phyloP scores from a whole-genome alignment of 768 basidiomycete species.

The Suillus paluster region DNA sequence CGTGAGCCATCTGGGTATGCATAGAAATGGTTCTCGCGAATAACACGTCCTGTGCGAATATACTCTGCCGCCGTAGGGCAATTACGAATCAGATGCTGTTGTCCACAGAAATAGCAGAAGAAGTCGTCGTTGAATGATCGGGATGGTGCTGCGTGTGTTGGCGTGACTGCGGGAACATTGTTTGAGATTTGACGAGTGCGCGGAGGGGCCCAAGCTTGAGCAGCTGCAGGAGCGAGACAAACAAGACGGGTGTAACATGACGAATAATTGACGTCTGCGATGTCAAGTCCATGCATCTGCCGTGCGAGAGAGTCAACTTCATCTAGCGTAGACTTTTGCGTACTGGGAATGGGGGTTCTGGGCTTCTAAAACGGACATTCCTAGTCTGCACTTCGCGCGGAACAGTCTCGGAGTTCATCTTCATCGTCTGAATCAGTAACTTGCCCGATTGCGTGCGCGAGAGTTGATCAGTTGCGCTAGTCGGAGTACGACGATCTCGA shows the following conservation, averaged over 20 bases:
- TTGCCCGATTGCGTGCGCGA: neutral
- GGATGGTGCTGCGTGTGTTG: too few species aligned
- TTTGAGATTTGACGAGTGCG: neutral
- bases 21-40: too few species aligned
- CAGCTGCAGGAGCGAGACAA: constrained; percentile 9
- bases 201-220: constrained; percentile 5
- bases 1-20: too few species aligned
- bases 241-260: constrained; percentile 2
- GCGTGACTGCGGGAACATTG: too few species aligned
- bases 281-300: constrained; percentile 1
- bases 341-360: too few species aligned
- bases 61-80: too few species aligned
- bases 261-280: constrained; percentile 2
- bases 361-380: neutral
- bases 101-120: too few species aligned
- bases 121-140: too few species aligned
- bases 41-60: too few species aligned
- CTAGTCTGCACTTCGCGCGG: neutral
- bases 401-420: neutral
- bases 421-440: neutral
- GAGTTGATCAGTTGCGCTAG: neutral
- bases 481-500: neutral
- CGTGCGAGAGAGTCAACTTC: constrained; percentile 2
- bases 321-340: neutral
- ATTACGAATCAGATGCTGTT: too few species aligned